Base-by-base conservation (phyloP, 192 early-diverging fungal species). In the Backusella australiensis region DNA sequence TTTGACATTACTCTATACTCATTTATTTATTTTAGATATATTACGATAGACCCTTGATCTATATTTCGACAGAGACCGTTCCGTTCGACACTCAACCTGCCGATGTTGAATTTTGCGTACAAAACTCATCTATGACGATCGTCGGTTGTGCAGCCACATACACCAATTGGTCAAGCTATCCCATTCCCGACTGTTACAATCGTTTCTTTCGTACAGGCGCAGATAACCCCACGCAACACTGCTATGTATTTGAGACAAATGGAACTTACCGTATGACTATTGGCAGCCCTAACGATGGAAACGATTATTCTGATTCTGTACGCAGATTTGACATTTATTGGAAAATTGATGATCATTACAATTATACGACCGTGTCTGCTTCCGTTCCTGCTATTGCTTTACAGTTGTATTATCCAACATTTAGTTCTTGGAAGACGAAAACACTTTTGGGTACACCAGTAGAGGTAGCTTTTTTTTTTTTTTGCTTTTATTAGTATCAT, bases 281-380 rank as follows among this genome's bases (percentile, higher is more conserved):
- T 7, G 36, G 59, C n/a, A 17, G 7, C 3, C 46, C 19, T n/a
- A n/a, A 21, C 19, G 46, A 8, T 44, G 23, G 32, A 65, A 15
- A 59, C 21, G 12, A n/a, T 19, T 23, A 56, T 32, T 7, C 15
- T 6, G 19, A 12, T 19, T 1, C 71, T 23, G 65, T 78, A 17
- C 59, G 49, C 12, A 63, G 77, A 14, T 44, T 78, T 29, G 77
- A 78, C 38, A 41, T 78, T 53, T 78, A 78, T 67, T 78, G 77
- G 77, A 44, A 52, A n/a, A 73, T 78, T n/a, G 72, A 78, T 46
- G 69, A 41, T 36, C 21, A 69, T 6, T 26, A 41, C 14, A 67
- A 44, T 6, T 41, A 44, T 21, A 39, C 46, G 9, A n/a, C 21
- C 9, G 19, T 34, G 21, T 68, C 71, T 21, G 35, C 68, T 15